phyloP scores from a whole-genome alignment of 768 basidiomycete species.

The Termitomyces sp. region DNA sequence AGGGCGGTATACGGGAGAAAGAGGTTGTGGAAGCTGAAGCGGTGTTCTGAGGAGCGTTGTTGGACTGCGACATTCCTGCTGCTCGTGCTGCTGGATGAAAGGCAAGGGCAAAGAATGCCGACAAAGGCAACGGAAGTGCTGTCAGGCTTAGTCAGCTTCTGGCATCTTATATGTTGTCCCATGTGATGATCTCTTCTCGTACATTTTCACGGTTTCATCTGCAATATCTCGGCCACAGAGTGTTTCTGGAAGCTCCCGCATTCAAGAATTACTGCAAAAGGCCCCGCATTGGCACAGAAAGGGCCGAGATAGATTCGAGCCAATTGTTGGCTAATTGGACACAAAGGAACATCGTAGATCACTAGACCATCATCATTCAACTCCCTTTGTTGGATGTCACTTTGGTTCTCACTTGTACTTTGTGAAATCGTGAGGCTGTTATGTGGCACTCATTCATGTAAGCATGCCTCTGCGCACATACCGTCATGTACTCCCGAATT shows the following conservation, averaged over 20 bases:
- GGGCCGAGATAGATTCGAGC: background rate
- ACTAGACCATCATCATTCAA: background rate
- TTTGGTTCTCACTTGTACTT: background rate
- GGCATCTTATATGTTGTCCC: background rate
- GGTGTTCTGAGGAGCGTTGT: background rate
- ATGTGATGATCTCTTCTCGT: background rate
- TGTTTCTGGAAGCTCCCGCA: background rate
- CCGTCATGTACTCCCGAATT: too few species aligned
- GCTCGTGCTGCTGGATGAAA: background rate
- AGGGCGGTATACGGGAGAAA: slow-evolving; percentile 35
- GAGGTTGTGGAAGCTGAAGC: slow-evolving; percentile 3
- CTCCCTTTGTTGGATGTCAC: too few species aligned
- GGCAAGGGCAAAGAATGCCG: slow-evolving; percentile 5
- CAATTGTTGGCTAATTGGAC: background rate
- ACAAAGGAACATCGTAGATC: background rate
- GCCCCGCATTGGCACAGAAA: background rate
- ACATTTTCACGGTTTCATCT: background rate
- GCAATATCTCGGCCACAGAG: background rate
- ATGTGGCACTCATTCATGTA: background rate
- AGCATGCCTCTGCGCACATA: background rate
- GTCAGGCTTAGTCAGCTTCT: slow-evolving; percentile 14
- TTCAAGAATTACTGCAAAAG: background rate
- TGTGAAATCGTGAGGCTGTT: background rate
- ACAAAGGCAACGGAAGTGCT: background rate
- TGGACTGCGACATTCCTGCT: slow-evolving; percentile 4